Evolutionary conservation across 2,329 filamentous ascomycete genomes (phyloP).

Genomic region (Harringtonia lauricola): DNA sequence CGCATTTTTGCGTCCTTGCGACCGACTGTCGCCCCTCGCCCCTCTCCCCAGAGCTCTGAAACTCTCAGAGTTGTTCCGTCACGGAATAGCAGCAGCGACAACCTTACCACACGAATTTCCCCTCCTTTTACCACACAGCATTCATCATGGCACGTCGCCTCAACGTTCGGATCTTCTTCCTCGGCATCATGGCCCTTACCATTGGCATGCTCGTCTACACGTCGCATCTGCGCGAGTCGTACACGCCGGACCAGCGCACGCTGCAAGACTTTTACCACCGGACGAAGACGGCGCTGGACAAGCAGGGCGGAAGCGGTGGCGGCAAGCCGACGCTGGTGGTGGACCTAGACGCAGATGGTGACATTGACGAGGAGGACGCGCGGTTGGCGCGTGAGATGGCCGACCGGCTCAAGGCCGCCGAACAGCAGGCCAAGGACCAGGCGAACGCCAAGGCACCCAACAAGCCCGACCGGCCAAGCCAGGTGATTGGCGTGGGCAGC

Average conservation of each 20-base stretch:
- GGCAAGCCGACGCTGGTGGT: conserved; percentile 19
- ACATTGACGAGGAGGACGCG: conserved; percentile 45
- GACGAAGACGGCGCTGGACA: conserved; percentile 43
- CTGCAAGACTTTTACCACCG: conserved; percentile 48
- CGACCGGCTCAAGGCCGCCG: conserved; percentile 55
- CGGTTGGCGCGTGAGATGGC: conserved; percentile 42
- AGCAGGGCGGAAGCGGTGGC: not conserved
- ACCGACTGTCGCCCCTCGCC: too few relatives aligned
- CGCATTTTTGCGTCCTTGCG: too few relatives aligned
- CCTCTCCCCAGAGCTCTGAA: too few relatives aligned
- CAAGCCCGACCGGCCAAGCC: conserved; percentile 45
- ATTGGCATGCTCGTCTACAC: conserved; percentile 65
- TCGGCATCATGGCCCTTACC: conserved; percentile 53
- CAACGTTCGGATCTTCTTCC: conserved; percentile 42
- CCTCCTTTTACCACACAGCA: too few relatives aligned
- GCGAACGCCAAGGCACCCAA: conserved; percentile 56
- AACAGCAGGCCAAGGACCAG: conserved; percentile 55
- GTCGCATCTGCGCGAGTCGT: conserved; percentile 41
- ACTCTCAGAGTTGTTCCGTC: too few relatives aligned
- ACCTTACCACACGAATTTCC: too few relatives aligned
- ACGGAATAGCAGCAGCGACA: too few relatives aligned
- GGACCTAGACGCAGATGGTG: conserved; percentile 43
- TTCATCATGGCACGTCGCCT: conserved; percentile 56
- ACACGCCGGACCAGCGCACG: conserved; percentile 28
- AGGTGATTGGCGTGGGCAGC: conserved; percentile 48